phyloP scores from a whole-genome alignment of 2,329 filamentous ascomycete genomes.

The Talaromyces sp. region DNA sequence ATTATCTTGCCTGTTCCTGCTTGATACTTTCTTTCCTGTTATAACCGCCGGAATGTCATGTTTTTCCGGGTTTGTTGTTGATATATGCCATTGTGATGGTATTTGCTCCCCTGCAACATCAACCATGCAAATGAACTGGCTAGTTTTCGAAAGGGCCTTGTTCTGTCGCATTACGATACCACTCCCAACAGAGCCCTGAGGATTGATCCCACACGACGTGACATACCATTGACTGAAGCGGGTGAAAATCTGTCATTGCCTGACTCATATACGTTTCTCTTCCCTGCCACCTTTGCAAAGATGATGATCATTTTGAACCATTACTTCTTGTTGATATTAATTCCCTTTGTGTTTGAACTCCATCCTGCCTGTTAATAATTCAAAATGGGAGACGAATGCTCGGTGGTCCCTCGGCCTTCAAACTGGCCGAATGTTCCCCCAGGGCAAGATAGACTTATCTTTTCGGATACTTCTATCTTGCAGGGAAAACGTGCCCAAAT shows the following conservation, averaged over 20 bases:
- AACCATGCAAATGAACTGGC: neutral
- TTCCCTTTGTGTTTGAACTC: neutral
- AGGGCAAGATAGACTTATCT: constrained; percentile 13
- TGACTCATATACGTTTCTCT: neutral
- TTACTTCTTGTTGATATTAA: neutral
- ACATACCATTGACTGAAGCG: neutral
- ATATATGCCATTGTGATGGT: neutral
- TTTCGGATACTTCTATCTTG: constrained; percentile 15
- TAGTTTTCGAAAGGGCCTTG: neutral
- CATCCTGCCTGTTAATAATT: neutral
- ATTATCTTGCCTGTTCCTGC: neutral
- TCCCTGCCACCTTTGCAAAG: neutral
- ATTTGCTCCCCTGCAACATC: neutral
- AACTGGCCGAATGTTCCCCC: constrained; percentile 5
- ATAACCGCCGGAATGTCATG: neutral
- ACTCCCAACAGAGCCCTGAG: neutral
- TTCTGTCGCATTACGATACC: neutral
- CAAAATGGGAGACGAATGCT: constrained; percentile 1
- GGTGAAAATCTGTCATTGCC: neutral
- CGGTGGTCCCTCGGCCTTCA: constrained; percentile 2
- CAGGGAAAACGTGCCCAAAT: constrained; percentile 16
- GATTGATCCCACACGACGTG: neutral
- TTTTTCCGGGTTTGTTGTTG: neutral
- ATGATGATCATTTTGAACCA: neutral
- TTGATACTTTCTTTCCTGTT: neutral